phyloP scores from a whole-genome alignment of 495 filamentous ascomycete species.

The Stereocaulon alpinum region DNA sequence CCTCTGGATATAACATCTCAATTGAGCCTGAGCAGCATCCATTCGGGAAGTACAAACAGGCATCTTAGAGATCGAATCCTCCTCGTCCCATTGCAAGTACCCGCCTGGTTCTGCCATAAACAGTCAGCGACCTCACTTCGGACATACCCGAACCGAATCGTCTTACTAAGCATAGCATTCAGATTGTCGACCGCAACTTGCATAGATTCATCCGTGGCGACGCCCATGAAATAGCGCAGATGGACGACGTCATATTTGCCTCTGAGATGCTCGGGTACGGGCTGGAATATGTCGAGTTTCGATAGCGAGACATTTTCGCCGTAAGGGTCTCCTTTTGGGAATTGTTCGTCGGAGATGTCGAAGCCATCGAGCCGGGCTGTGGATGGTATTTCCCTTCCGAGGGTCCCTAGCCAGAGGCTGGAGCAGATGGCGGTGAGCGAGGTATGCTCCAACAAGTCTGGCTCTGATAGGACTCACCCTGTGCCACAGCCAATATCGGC shows the following conservation, averaged over 20 bases:
- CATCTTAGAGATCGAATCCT: slow-evolving; percentile 14
- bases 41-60: neutral
- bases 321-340: neutral
- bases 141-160: too few species aligned
- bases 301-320: slow-evolving; percentile 8
- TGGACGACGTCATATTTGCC: slow-evolving; percentile 7
- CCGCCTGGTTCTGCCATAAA: slow-evolving; percentile 9
- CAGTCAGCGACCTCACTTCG: neutral
- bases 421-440: neutral
- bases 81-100: slow-evolving; percentile 14
- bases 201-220: slow-evolving; percentile 4
- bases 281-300: slow-evolving; percentile 10
- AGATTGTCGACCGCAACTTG: slow-evolving; percentile 8
- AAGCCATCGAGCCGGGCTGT: slow-evolving; percentile 8
- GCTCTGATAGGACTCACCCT: neutral
- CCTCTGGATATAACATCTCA: slow-evolving; percentile 3
- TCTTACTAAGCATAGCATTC: slow-evolving; percentile 13
- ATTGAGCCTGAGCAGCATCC: slow-evolving; percentile 9
- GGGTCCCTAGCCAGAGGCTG: slow-evolving; percentile 10
- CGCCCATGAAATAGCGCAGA: slow-evolving; percentile 10
- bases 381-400: neutral
- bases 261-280: slow-evolving; percentile 4
- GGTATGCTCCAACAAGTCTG: neutral
- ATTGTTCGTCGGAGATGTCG: slow-evolving; percentile 11
- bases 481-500: slow-evolving; percentile 15